Evolutionary conservation across 2,329 filamentous ascomycete species (phyloP), one percentile per base, ranked within the genome.

Genomic region (Ophiocordyceps robertsii): DNA sequence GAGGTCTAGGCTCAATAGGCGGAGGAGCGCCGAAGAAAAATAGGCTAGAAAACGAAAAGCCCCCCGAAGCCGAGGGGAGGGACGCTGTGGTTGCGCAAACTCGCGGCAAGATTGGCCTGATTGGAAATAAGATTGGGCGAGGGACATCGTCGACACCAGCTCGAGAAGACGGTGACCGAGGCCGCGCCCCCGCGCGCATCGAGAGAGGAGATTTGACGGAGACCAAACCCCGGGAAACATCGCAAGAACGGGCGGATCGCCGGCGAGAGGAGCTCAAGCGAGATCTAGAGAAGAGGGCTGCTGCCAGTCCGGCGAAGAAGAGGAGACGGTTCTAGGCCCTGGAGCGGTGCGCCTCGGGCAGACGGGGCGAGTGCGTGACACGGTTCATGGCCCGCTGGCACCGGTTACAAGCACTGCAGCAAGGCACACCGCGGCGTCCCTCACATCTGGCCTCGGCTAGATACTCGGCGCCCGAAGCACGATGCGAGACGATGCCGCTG

Each of bases 241-340:
- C 66, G 3, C 58, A 62, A 47, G 66, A 71, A 40, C 57, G 65
- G 24, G 70, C 71, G 3, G 67, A 73, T 44, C 61, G 69, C 31
- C 70, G 67, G 46, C 63, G 72, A 40, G 62, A 65, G n/a, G 70
- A 76, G 48, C 55, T 74, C 27, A 67, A 70, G 43, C 63, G 59
- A 43, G 69, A 76, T 31, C 55, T 74, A 13, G 66, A 73, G 47
- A 66, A 54, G 45, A 72, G 70, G 51, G 65, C 65, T 3, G 63
- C 67, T 0, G 65, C 64, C 16, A 68, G 67, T 1, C 73, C 73
- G 5, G 63, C 60, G 7, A 73, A 68, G 55, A 77, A 77, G 61
- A 77, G 74, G 57, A 62, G 73, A 37, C 70, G 64, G 40, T 77
- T 77, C 46, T 77, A 53, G 46, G 30, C 14, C 33, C 24, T 27